Conservation (phyloP, 2,329 filamentous ascomycete species). For the Epichloe festucae region DNA sequence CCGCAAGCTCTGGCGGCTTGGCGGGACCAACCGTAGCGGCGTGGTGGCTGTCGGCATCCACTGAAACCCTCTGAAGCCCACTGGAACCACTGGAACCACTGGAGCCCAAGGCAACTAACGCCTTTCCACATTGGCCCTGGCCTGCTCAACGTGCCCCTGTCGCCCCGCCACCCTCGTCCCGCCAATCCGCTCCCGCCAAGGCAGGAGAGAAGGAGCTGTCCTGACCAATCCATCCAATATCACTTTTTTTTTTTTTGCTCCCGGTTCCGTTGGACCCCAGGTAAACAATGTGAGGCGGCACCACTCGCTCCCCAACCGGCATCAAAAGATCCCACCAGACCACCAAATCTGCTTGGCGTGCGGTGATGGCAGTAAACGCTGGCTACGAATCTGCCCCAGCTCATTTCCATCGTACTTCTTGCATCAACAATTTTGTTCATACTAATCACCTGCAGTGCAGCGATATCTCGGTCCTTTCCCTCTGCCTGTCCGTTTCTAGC, state of each 20-base stretch:
- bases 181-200: background rate
- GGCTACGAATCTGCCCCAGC: background rate
- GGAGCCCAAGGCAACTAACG: background rate
- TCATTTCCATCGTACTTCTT: background rate
- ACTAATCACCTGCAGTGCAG: slow-evolving; percentile 1
- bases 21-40: slow-evolving; percentile 6
- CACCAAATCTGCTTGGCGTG: no score
- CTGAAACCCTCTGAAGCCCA: background rate
- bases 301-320: background rate
- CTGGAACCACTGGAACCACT: background rate
- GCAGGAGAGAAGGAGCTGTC: background rate
- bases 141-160: background rate
- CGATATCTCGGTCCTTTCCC: background rate
- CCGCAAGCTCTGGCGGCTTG: background rate
- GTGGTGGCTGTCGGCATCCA: background rate
- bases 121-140: background rate
- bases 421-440: background rate
- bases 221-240: background rate
- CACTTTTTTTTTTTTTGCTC: background rate
- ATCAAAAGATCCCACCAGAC: background rate
- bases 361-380: background rate
- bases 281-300: slow-evolving; percentile 1
- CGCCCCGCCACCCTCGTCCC: background rate
- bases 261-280: background rate
- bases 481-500: background rate